Base-by-base conservation (phyloP, 345 rosid species). In the Melastoma malabathricum region DNA sequence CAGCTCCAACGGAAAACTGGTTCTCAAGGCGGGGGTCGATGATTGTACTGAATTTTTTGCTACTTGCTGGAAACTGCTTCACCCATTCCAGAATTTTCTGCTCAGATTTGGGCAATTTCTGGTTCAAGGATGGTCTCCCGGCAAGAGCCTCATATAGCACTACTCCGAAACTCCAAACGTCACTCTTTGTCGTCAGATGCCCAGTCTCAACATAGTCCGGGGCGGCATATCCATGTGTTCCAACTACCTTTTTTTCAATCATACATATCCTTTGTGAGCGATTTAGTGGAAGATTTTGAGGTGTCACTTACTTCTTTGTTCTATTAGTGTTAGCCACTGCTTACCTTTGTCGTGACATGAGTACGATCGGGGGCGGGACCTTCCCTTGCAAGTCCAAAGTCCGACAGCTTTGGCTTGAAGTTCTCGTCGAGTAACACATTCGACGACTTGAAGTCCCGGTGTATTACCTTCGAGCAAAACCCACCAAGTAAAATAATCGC, bases 101-200 rank as follows among this genome's bases (percentile, higher is more conserved):
- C 61, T 92, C 98, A 18, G 76, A 16, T n/a, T n/a, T n/a, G n/a
- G 98, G 98, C 8, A 78, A 76, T 44, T 92, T 87, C 63, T 86
- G 72, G 66, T 84, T 96, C 48, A 92, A 43, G 1, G 82, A 95
- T 61, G 87, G 79, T 68, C 98, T 82, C 68, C 96, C 98, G 0
- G 95, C 84, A 62, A 92, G 44, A 92, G 81, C 67, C 67, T 92
- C 98, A 17, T 74, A 92, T 18, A 92, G 75, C 57, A 92, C 98
- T 25, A 92, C 98, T 5, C 98, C 98, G 48, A 84, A 92, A 73
- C 98, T 92, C 98, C 98, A 92, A 13, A 87, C 98, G 56, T 92
- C 96, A 27, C 95, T 92, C 79, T 92, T 92, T 6, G 89, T 83
- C 22, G 98, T 86, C 62, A 92, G 58, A 60, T 72, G 72, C 3